Evolutionary conservation across 352 stramenopile species (phyloP), one percentile per base, ranked within the genome.

Genomic region (Nothophytophthora sp.): DNA sequence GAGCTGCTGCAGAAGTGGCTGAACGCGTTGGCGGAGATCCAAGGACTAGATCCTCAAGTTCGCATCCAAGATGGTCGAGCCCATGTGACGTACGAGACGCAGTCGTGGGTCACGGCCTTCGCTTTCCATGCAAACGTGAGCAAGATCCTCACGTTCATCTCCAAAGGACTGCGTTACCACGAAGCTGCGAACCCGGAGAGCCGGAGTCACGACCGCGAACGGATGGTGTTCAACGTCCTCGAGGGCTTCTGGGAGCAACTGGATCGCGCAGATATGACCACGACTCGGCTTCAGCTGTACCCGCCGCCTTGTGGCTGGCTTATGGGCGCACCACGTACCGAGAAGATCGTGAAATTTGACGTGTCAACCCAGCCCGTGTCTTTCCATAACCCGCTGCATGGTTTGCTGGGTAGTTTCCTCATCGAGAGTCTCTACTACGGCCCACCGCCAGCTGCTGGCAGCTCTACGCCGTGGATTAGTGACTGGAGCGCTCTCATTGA

Each of bases 11-110:
- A 65, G 11, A 90, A 89, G 46, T 95, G 80, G 80, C 70, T 95
- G 35, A 54, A 73, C 35, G 68, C 83, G 4, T 60, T 96, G 25
- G 64, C 71, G 24, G 64, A 86, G 42, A 79, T 96, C 50, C 86
- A 96, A 47, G 83, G 83, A 1, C 65, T 95, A 25, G 86, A 96
- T 37, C 76, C 76, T 23, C 81, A 92, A 49, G 56, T 79, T 7
- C 79, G 83, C 13, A 86, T 90, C 46, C 76, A 90, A 41, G 76
- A 90, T 60, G 77, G 81, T 22, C 63, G 88, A 27, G 70, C 76
- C 3, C 95, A 99, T 58, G 91, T 99, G 13, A 97, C 98, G 50
- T 99, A 95, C 52, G 95, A 99, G 69, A 95, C 93, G 5, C 86
- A 95, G 48, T 67, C 88, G 28, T 99, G 95, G 94, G 69, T 98